Conservation (phyloP, 306 rosid genomes). For the Medicago lupulina region DNA sequence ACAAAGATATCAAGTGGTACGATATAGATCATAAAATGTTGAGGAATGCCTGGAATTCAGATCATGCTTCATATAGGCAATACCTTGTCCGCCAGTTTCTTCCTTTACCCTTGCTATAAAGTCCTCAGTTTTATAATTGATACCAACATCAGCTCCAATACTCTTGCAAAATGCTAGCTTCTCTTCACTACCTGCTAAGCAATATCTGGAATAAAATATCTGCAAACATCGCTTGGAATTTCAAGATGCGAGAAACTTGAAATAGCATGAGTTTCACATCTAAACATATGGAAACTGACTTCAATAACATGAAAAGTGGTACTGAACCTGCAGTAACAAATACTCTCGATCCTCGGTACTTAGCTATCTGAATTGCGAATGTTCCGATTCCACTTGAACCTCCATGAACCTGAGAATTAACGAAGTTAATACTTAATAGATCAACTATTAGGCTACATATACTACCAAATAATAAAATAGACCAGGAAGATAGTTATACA, state of each 20-base stretch:
- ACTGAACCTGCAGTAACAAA: conserved; percentile 83
- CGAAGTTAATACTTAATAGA: neutral
- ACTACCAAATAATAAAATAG: neutral
- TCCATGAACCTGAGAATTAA: conserved; percentile 77
- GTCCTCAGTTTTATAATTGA: conserved; percentile 90
- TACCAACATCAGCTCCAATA: conserved; percentile 82
- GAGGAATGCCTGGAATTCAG: neutral
- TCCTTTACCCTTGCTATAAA: conserved; percentile 83
- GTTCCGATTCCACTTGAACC: conserved; percentile 97
- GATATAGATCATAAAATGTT: conserved; percentile 1
- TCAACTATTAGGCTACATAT: conserved; percentile 3
- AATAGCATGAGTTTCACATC: neutral
- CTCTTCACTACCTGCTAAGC: conserved; percentile 73
- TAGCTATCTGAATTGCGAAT: conserved; percentile 94
- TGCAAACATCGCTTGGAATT: conserved; percentile 17
- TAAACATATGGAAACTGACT: neutral
- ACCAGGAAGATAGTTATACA: conserved; percentile 7
- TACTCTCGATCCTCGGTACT: conserved; percentile 69
- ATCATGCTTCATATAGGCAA: conserved; percentile 16
- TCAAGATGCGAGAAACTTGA: neutral
- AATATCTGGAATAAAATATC: conserved; percentile 38
- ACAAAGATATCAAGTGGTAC: neutral
- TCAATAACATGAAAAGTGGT: neutral
- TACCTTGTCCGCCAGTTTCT: conserved; percentile 92
- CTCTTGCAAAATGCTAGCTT: conserved; percentile 75